Evolutionary conservation across 495 filamentous ascomycete species (phyloP).

Genomic region (Aspergillus homomorphus): DNA sequence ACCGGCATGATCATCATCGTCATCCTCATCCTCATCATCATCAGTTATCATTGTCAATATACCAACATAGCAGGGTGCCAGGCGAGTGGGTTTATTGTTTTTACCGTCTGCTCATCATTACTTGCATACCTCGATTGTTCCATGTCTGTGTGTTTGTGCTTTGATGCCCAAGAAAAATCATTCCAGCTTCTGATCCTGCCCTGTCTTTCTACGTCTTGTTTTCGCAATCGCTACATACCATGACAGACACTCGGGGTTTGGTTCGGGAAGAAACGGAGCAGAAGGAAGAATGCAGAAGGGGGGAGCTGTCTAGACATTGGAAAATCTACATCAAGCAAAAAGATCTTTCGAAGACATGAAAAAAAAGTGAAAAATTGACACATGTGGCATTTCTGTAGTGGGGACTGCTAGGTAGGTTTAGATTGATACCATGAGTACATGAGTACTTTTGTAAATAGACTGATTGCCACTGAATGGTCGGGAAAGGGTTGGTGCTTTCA

Average conservation of each 20-base stretch:
- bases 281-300: not conserved
- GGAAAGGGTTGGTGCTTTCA: conserved; percentile 22
- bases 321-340: not conserved
- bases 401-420: too few relatives aligned
- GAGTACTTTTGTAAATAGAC: too few relatives aligned
- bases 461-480: too few relatives aligned
- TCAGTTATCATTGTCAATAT: conserved; percentile 27
- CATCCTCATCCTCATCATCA: conserved; percentile 17
- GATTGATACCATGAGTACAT: too few relatives aligned
- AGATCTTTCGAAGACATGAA: not conserved
- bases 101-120: conserved; percentile 10
- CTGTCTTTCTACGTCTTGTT: conserved; percentile 10
- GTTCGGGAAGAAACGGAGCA: too few relatives aligned
- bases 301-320: not conserved
- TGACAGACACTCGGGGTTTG: too few relatives aligned
- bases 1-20: conserved; percentile 25
- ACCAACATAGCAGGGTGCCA: conserved; percentile 32
- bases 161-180: conserved; percentile 12
- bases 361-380: not conserved
- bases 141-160: conserved; percentile 12
- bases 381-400: not conserved
- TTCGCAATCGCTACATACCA: not conserved
- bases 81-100: conserved; percentile 27
- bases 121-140: conserved; percentile 19
- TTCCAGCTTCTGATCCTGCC: conserved; percentile 4